Base-by-base conservation (phyloP, 2,329 filamentous ascomycete species). In the Paradendryphiella salina region DNA sequence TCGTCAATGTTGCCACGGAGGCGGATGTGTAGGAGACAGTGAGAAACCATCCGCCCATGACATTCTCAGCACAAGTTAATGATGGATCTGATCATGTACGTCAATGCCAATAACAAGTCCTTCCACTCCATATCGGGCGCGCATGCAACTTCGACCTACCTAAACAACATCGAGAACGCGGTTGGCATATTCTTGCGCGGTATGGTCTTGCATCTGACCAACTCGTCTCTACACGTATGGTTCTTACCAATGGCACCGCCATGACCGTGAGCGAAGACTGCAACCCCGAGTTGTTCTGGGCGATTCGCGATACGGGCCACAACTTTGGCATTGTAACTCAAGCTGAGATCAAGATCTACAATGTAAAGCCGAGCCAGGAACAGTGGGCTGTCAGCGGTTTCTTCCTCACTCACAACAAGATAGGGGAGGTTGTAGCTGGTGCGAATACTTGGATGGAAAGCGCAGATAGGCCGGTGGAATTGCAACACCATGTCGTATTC, bases 201-300 rank as follows among this genome's bases (percentile, higher is more conserved):
- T 73, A 82, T 39, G 67, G 67, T 3, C 57, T 66, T 0, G 54
- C 58, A n/a, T 41, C 56, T 10, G 67, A 70, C 31, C 52, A 65
- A 13, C 46, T 70, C 7, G 23, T 69, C 3, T 63, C 60, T 1
- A 56, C 59, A 15, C 54, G 57, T 8, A 40, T 79, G 31, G 75
- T 78, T 5, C 67, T 80, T n/a, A 63, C 65, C 3, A 64, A 71
- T 40, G 71, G 68, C 1, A 60, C 57, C 1, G 61, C 67, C 6
- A 57, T 73, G 31, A 64, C 65, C 2, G 71, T 68, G 14, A 65
- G 63, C n/a, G 41, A 59, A 3, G 36, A 38, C 1, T 57, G 67
- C 13, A 71, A 77, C 32, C 37, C 50, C 0, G 75, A 79, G 20
- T 68, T 76, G 7, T 76, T 73, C 51, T 67, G 63, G 57, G 72